Base-by-base conservation (phyloP, 495 filamentous ascomycete genomes). In the Talaromyces wortmannii region DNA sequence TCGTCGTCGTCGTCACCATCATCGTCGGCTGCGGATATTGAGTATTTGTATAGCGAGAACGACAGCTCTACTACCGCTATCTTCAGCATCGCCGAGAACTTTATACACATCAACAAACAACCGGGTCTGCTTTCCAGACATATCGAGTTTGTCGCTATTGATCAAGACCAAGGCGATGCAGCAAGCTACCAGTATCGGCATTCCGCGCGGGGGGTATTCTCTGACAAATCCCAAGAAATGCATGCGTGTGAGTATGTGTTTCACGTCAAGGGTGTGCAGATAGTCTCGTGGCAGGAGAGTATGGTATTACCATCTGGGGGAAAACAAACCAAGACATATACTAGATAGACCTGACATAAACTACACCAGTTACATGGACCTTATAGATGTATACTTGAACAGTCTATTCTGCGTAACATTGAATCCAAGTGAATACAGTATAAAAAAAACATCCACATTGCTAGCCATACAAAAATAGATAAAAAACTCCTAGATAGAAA, bases 261-360 rank as follows among this genome's bases (percentile, higher is more conserved):
- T 47, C 52, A 63, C 17, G 60, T 73, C n/a, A 48, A 64, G 17
- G 67, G 70, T 0, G 70, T 75, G 45, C 61, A 63, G 0, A 68
- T 75, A 7, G 31, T 44, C 0, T 57, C 49, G 2, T 75, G 72
- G 72, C 54, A 65, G 36, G 52, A 29, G 30, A 52, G 11, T 7
- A 15, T 43, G 6, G 13, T 33, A 23, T 23, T 23, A 23, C 23
- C 23, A 23, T 23, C 23, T 5, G 36, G 36, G 2, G 36, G 2
- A 40, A 23, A 23, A 23, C 23, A 23, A 23, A 23, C 23, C 23
- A 23, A 23, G 4, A 23, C 23, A 23, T 23, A 23, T 23, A 23
- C 23, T 4, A 23, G 23, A 23, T 23, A 23, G 23, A 23, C 23
- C 4, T 23, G 23, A 23, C 23, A 23, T 23, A 23, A 23, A n/a